These are phyloP conservation scores for Quercus aquifolioides DNA, from an alignment of 306 rosid species.

Conservation along the genomic window DNA sequence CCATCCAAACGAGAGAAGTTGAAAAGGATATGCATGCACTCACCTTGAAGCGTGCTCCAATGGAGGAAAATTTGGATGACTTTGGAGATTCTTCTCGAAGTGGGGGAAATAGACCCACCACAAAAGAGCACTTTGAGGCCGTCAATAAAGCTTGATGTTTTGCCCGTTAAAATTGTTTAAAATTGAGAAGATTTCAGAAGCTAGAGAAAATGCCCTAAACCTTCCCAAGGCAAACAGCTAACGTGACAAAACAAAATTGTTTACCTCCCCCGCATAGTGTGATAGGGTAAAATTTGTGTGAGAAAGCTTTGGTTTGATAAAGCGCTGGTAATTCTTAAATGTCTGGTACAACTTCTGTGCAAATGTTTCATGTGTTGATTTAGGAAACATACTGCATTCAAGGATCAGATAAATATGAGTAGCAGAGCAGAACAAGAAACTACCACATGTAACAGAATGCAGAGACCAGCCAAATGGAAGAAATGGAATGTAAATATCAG, in stretches of 20 bases:
- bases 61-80: constrained; percentile 92
- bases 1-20: not conserved
- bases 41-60: constrained; percentile 92
- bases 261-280: constrained; percentile 97
- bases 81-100: constrained; percentile 84
- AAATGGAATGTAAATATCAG: no score
- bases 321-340: constrained; percentile 88
- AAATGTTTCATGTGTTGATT: constrained; percentile 98
- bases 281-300: constrained; percentile 88
- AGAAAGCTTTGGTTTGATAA: constrained; percentile 93
- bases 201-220: no score
- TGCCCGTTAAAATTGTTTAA: no score
- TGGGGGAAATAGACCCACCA: constrained; percentile 78
- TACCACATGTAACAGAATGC: no score
- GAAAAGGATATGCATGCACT: constrained; percentile 7
- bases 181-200: constrained; percentile 15
- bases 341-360: constrained; percentile 96
- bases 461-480: no score
- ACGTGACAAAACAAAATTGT: constrained; percentile 19
- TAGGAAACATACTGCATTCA: constrained; percentile 90
- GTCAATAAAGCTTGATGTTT: constrained; percentile 88
- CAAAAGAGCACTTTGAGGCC: constrained; percentile 86
- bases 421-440: constrained; percentile 25
- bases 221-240: not conserved
- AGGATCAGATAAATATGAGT: constrained; percentile 34